Percentiles rank a stretch among this genome's conserved stretches.
phyloP scores from a whole-genome alignment of 2,329 filamentous ascomycete genomes.

The Arthrinium puccinioides region DNA sequence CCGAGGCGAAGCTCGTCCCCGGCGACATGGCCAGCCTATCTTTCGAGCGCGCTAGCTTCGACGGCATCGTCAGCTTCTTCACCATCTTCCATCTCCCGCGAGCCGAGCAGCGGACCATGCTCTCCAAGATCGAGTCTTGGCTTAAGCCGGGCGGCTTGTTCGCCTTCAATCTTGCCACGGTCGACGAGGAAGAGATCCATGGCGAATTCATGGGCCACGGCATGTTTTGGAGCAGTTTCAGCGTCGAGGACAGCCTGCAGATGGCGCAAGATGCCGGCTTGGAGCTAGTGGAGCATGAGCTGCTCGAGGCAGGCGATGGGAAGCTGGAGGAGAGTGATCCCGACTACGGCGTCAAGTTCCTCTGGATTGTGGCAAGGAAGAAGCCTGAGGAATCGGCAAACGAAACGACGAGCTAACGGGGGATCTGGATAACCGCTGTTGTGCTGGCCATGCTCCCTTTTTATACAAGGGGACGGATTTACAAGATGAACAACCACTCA shows the following conservation, averaged over 20 bases:
- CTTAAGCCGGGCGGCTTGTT: slow-evolving; percentile 38
- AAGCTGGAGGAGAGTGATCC: background rate
- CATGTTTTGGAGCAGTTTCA: slow-evolving; percentile 37
- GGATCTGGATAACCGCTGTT: no score
- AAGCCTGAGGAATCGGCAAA: background rate
- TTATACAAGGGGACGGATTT: no score
- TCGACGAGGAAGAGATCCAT: slow-evolving; percentile 23
- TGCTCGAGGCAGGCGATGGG: slow-evolving; percentile 19
- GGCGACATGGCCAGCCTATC: slow-evolving; percentile 31
- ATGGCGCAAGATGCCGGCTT: slow-evolving; percentile 23
- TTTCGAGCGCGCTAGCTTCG: slow-evolving; percentile 27
- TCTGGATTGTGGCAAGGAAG: slow-evolving; percentile 31
- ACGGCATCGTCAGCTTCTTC: slow-evolving; percentile 45
- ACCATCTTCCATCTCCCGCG: slow-evolving; percentile 48
- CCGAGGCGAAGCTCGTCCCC: slow-evolving; percentile 15
- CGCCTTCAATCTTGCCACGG: slow-evolving; percentile 37
- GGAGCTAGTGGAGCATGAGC: slow-evolving; percentile 22
- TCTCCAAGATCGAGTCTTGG: slow-evolving; percentile 38
- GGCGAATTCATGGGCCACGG: slow-evolving; percentile 25
- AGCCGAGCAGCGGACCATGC: slow-evolving; percentile 38
- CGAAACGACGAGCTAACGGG: no score
- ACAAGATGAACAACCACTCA: no score
- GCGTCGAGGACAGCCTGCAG: slow-evolving; percentile 23
- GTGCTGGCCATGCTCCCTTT: no score
- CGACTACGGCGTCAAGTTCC: slow-evolving; percentile 22